Evolutionary conservation across 1,284 basidiomycete species (phyloP).

Genomic region (Amylostereum areolatum): DNA sequence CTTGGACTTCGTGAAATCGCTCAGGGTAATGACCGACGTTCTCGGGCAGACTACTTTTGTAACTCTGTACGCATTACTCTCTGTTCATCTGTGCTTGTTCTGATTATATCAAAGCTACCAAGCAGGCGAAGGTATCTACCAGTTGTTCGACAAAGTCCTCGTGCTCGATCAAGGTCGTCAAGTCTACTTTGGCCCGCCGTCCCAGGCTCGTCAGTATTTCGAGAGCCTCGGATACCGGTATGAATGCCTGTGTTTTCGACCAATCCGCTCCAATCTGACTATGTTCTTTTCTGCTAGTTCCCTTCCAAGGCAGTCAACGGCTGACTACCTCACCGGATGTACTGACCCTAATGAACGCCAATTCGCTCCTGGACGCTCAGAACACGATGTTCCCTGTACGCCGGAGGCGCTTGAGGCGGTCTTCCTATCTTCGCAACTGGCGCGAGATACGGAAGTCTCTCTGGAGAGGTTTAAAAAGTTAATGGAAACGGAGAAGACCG

Average conservation of each 20-base stretch:
- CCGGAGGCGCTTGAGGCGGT: slow-evolving; percentile 69
- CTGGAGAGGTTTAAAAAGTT: slow-evolving; percentile 58
- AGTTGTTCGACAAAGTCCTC: slow-evolving; percentile 57
- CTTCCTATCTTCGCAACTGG: slow-evolving; percentile 54
- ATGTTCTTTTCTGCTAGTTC: slow-evolving; percentile 15
- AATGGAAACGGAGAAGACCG: slow-evolving; percentile 60
- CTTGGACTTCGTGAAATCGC: slow-evolving; percentile 39
- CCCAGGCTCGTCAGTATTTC: slow-evolving; percentile 75
- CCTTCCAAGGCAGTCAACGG: slow-evolving; percentile 68
- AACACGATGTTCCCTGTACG: slow-evolving; percentile 62
- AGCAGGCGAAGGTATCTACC: slow-evolving; percentile 71
- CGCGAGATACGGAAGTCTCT: slow-evolving; percentile 40
- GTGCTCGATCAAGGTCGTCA: slow-evolving; percentile 80
- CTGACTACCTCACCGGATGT: slow-evolving; percentile 81
- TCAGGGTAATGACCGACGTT: slow-evolving; percentile 47
- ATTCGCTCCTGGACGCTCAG: slow-evolving; percentile 67
- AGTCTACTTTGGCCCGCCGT: slow-evolving; percentile 76
- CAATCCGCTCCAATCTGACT: background rate
- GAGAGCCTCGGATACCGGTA: slow-evolving; percentile 68
- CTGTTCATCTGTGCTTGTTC: background rate
- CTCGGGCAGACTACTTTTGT: slow-evolving; percentile 77
- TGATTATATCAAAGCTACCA: slow-evolving; percentile 54
- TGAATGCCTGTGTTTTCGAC: background rate
- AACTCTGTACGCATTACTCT: slow-evolving; percentile 47
- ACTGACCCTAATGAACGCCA: slow-evolving; percentile 86